A percentile compares a stretch with the other conserved stretches of the same genome.
Evolutionary conservation across 768 basidiomycete genomes (phyloP).

Genomic region (Hysterangium stoloniferum): DNA sequence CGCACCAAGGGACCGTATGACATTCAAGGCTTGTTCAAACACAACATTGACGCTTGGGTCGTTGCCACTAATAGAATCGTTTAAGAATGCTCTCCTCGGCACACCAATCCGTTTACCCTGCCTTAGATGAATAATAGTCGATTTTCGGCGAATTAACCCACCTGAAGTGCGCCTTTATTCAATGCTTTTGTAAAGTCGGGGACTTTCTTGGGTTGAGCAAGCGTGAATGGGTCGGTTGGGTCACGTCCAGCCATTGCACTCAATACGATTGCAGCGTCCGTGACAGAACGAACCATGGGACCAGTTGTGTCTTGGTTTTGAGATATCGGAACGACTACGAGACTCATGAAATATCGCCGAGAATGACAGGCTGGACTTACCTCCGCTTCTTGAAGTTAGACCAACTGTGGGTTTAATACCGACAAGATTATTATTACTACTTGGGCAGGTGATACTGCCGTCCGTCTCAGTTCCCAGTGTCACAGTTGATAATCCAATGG

Average conservation of each 20-base stretch:
- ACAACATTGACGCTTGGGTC: constrained; percentile 29
- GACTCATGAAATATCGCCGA: background rate
- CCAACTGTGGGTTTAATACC: constrained; percentile 35
- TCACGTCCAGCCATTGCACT: constrained; percentile 36
- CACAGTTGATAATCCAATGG: constrained; percentile 37
- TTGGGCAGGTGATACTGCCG: constrained; percentile 39
- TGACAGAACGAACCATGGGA: constrained; percentile 28
- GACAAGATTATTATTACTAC: constrained; percentile 34
- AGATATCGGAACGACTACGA: constrained; percentile 37
- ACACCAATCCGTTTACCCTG: constrained; percentile 47
- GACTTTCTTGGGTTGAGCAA: constrained; percentile 33
- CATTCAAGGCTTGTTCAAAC: constrained; percentile 33
- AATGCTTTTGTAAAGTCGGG: constrained; percentile 18
- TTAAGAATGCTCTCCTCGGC: constrained; percentile 29
- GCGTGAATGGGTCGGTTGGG: constrained; percentile 32
- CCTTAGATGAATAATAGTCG: background rate
- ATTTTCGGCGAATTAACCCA: background rate
- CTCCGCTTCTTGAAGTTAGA: constrained; percentile 31
- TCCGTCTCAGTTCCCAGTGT: constrained; percentile 41
- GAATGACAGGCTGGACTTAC: constrained; percentile 14
- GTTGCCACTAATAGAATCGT: constrained; percentile 11
- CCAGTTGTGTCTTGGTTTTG: constrained; percentile 35
- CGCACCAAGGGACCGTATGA: constrained; percentile 35
- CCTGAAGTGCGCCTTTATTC: constrained; percentile 14
- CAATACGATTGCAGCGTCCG: constrained; percentile 32